Evolutionary conservation across 2,329 filamentous ascomycete species (phyloP).

Genomic region (Arthrobotrys entomopaga): DNA sequence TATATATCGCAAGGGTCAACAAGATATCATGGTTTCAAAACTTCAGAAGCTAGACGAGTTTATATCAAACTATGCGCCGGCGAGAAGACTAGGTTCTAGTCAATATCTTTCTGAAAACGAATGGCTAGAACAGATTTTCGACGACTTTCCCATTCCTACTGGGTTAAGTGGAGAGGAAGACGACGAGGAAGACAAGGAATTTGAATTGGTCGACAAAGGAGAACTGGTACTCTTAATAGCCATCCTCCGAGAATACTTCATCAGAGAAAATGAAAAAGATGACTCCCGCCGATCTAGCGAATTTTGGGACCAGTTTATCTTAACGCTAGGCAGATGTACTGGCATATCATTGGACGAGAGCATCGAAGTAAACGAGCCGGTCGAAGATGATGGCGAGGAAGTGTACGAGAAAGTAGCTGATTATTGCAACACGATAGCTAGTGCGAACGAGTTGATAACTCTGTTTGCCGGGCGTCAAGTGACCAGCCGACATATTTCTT

Average conservation of each 20-base stretch:
- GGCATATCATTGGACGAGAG: constrained; percentile 25
- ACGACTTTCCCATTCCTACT: constrained; percentile 22
- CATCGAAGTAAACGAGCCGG: constrained; percentile 8
- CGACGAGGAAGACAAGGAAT: constrained; percentile 7
- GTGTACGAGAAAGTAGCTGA: constrained; percentile 32
- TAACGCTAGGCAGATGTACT: background rate
- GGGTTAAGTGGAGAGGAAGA: constrained; percentile 19
- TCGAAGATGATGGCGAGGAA: constrained; percentile 17
- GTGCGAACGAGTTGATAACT: background rate
- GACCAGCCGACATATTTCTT: constrained; percentile 22
- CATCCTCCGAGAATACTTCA: constrained; percentile 25
- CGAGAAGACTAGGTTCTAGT: background rate
- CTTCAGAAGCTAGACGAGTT: constrained; percentile 35
- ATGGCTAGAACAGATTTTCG: constrained; percentile 4
- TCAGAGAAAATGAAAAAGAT: background rate
- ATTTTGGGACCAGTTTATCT: constrained; percentile 28
- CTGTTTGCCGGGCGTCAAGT: constrained; percentile 9
- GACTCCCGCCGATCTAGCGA: background rate
- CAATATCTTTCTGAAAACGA: constrained; percentile 25
- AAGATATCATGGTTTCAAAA: constrained; percentile 44
- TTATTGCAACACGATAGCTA: constrained; percentile 23
- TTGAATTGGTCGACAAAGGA: constrained; percentile 20
- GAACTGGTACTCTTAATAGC: constrained; percentile 35
- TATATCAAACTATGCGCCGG: constrained; percentile 20
- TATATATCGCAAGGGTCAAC: constrained; percentile 40